Conservation (phyloP, 1,284 basidiomycete species). For the Heterobasidion irregulare region DNA sequence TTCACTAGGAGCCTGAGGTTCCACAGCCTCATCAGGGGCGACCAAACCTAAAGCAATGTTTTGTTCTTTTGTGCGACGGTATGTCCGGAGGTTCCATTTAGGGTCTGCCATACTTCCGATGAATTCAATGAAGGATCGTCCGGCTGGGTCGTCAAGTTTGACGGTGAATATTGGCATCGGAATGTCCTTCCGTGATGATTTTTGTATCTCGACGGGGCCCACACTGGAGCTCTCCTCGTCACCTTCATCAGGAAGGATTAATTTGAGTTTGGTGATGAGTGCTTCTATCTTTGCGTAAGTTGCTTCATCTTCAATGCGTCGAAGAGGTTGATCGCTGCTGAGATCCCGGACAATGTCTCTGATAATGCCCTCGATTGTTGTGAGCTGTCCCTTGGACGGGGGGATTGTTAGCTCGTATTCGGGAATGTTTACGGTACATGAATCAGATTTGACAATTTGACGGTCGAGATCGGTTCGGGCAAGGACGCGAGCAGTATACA, state of each 20-base stretch:
- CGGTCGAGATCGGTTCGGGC: constrained; percentile 79
- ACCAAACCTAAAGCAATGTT: constrained; percentile 77
- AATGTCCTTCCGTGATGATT: constrained; percentile 33
- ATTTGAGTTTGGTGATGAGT: constrained; percentile 63
- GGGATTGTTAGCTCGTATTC: constrained; percentile 93
- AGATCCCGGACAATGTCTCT: constrained; percentile 84
- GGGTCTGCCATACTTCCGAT: constrained; percentile 74
- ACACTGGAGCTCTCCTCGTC: constrained; percentile 30
- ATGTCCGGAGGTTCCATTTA: constrained; percentile 90
- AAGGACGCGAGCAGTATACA: constrained; percentile 81
- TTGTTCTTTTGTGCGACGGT: constrained; percentile 78
- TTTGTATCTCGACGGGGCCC: constrained; percentile 14
- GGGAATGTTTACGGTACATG: constrained; percentile 78
- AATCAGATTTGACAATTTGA: constrained; percentile 88
- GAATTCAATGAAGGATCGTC: constrained; percentile 94
- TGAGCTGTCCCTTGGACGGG: constrained; percentile 82
- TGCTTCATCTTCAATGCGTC: constrained; percentile 76
- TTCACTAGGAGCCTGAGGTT: constrained; percentile 14
- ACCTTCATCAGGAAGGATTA: constrained; percentile 64
- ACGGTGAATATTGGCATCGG: constrained; percentile 77
- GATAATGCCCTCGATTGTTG: constrained; percentile 92
- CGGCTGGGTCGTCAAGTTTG: constrained; percentile 87
- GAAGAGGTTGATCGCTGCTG: constrained; percentile 77
- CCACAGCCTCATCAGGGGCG: constrained; percentile 34
- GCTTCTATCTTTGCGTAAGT: constrained; percentile 74